These are phyloP conservation scores for Xylaria acuta DNA, from an alignment of 495 filamentous ascomycete genomes.

Conservation along the genomic window DNA sequence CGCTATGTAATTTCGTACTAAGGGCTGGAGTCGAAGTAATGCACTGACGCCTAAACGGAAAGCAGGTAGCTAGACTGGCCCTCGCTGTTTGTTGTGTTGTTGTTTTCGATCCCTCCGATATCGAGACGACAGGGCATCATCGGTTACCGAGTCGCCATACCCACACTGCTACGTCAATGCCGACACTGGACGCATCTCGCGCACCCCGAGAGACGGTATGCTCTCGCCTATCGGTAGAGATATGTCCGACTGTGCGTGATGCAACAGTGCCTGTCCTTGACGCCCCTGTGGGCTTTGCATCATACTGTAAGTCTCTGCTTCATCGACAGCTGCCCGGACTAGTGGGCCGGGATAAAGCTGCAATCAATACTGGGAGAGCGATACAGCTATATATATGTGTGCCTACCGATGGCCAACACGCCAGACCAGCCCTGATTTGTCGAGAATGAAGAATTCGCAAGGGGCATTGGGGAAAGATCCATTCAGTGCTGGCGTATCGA, in stretches of 20 bases:
- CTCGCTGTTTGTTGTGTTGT: background rate
- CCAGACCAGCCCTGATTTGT: background rate
- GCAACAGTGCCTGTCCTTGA: slow-evolving; percentile 1
- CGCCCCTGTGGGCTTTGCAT: slow-evolving; percentile 13
- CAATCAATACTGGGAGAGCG: background rate
- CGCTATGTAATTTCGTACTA: background rate
- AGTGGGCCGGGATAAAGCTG: background rate
- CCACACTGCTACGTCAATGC: slow-evolving; percentile 17
- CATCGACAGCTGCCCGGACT: background rate
- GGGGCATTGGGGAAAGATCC: background rate
- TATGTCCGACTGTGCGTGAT: background rate
- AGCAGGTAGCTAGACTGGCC: too few relatives aligned
- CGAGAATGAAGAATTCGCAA: background rate
- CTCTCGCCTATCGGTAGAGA: slow-evolving; percentile 25
- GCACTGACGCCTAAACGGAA: slow-evolving; percentile 23
- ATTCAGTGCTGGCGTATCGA: background rate
- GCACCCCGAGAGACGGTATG: background rate
- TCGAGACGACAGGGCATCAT: slow-evolving; percentile 14
- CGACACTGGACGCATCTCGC: slow-evolving; percentile 5
- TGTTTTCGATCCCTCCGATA: slow-evolving; percentile 16
- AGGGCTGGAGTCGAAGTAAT: background rate
- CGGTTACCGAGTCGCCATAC: slow-evolving; percentile 20
- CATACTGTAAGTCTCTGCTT: background rate
- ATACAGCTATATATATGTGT: too few relatives aligned
- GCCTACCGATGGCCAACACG: too few relatives aligned